Evolutionary conservation across 2,329 filamentous ascomycete species (phyloP).

Genomic region (Paecilomyces sp.): DNA sequence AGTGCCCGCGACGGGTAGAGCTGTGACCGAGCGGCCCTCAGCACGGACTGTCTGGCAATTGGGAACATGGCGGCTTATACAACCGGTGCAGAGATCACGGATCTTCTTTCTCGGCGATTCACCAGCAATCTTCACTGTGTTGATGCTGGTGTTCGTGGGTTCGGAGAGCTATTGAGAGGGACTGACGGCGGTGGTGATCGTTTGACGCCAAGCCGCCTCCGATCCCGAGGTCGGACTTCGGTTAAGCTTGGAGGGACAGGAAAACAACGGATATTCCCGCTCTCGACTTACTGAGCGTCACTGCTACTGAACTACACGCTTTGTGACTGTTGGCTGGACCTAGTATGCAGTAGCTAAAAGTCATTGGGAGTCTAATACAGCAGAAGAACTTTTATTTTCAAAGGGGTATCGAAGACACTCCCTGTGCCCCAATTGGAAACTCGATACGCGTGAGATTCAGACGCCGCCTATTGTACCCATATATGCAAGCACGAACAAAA

Average conservation of each 20-base stretch:
- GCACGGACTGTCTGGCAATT: conserved; percentile 30
- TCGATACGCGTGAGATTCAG: conserved; percentile 24
- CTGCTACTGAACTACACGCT: background rate
- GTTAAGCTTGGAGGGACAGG: conserved; percentile 13
- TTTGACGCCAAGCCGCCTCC: conserved; percentile 27
- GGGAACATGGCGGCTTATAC: conserved; percentile 21
- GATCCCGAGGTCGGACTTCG: conserved; percentile 24
- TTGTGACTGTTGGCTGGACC: background rate
- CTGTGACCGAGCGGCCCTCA: conserved; percentile 40
- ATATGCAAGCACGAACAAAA: conserved; percentile 14
- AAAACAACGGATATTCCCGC: background rate
- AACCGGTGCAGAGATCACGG: background rate
- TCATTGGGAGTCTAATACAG: background rate
- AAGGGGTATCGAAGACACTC: conserved; percentile 18
- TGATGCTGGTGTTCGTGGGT: conserved; percentile 12
- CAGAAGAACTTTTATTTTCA: conserved; percentile 12
- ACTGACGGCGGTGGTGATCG: conserved; percentile 21
- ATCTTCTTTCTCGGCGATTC: background rate
- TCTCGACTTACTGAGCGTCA: background rate
- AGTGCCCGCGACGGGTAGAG: conserved; percentile 32
- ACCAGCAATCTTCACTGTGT: conserved; percentile 3
- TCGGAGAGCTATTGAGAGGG: background rate
- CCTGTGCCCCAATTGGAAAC: conserved; percentile 14
- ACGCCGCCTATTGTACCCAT: conserved; percentile 24
- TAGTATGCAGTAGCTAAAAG: background rate